Percentiles rank a stretch among this genome's conserved stretches.
Conservation (phyloP, 306 rosid species). For the Sesbania bispinosa region DNA sequence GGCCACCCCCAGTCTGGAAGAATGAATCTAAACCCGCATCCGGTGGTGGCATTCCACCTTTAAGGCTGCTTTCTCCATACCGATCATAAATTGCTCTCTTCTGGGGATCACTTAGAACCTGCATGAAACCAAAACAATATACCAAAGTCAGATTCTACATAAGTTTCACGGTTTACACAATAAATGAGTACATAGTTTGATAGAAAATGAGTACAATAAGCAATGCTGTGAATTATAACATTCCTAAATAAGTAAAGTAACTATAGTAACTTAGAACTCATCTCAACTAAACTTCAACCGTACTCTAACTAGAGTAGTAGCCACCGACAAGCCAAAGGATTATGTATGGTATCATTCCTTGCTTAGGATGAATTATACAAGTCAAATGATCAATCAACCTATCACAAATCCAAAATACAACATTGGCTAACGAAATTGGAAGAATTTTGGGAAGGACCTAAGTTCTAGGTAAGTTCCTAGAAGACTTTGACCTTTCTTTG, state of each 20-base stretch:
- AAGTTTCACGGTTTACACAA: background rate
- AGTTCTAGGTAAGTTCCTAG: background rate
- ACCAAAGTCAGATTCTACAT: background rate
- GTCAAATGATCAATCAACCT: no score
- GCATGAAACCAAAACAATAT: slow-evolving; percentile 8
- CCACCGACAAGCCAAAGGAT: background rate
- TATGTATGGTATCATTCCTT: background rate
- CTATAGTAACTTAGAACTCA: no score
- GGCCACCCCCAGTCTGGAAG: slow-evolving; percentile 70
- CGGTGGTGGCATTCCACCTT: slow-evolving; percentile 64
- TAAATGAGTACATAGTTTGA: no score
- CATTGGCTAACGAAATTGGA: background rate
- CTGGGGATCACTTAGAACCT: slow-evolving; percentile 95
- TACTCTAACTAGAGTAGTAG: background rate
- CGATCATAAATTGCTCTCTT: slow-evolving; percentile 82
- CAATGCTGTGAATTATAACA: background rate
- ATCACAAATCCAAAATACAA: background rate
- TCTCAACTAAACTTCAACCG: background rate
- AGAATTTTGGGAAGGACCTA: background rate
- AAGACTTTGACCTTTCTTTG: no score
- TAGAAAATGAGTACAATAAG: background rate
- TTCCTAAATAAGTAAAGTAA: no score
- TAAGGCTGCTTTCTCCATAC: slow-evolving; percentile 80
- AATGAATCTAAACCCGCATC: slow-evolving; percentile 63
- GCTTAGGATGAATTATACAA: no score